Evolutionary conservation across 192 early-diverging fungal species (phyloP).

Genomic region (Linderina pennispora): DNA sequence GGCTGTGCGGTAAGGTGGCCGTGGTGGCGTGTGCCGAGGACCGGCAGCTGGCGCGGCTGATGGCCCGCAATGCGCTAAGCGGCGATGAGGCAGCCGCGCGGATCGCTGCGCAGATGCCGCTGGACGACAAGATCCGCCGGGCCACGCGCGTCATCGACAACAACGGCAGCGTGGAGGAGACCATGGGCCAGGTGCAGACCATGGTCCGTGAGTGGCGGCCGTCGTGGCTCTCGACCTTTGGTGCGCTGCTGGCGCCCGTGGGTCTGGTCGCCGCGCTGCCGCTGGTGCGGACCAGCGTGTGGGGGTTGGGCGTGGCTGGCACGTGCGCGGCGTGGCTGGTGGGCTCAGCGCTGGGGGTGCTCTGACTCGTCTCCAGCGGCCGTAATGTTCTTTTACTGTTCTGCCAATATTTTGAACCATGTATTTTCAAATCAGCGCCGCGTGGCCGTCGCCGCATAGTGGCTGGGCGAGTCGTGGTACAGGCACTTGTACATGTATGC

Average conservation of each 20-base stretch:
- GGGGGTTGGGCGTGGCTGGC: slow-evolving; percentile 21
- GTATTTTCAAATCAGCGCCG: too few species aligned
- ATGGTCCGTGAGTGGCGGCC: slow-evolving; percentile 24
- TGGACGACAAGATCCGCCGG: slow-evolving; percentile 66
- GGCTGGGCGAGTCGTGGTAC: slow-evolving; percentile 88
- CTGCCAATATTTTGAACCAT: too few species aligned
- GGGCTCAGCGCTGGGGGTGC: slow-evolving; percentile 5
- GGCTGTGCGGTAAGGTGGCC: slow-evolving; percentile 60
- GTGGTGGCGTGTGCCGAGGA: slow-evolving; percentile 72
- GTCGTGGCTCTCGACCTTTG: slow-evolving; percentile 9
- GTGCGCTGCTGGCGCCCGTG: slow-evolving; percentile 27
- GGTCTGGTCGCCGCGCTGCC: slow-evolving; percentile 14
- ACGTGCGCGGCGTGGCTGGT: slow-evolving; percentile 19
- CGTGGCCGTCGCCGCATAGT: slow-evolving; percentile 29
- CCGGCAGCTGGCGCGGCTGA: slow-evolving; percentile 70
- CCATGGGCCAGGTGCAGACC: slow-evolving; percentile 12
- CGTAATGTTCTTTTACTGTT: too few species aligned
- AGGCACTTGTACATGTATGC: slow-evolving; percentile 97
- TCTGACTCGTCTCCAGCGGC: background rate
- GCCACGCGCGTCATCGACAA: slow-evolving; percentile 89
- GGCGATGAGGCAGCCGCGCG: slow-evolving; percentile 57
- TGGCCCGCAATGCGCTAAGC: slow-evolving; percentile 59
- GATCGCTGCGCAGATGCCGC: slow-evolving; percentile 77
- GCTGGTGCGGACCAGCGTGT: slow-evolving; percentile 6
- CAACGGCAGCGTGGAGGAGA: slow-evolving; percentile 52